These are phyloP conservation scores for Bryum argenteum DNA, from an alignment of 225 moss, liverwort and hornwort species.

Conservation along the genomic window DNA sequence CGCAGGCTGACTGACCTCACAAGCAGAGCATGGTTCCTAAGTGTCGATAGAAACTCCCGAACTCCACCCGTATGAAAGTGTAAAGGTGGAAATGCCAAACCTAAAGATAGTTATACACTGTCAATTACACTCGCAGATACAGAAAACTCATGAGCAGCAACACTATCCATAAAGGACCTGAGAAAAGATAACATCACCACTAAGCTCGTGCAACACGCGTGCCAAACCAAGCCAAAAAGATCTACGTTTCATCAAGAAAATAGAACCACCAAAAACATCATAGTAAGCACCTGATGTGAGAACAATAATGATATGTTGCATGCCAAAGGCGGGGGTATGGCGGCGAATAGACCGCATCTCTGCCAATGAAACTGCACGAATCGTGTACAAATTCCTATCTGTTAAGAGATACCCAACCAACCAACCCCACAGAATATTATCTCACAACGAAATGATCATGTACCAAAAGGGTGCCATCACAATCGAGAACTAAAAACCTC, in stretches of 20 bases:
- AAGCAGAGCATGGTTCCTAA: conserved; percentile 76
- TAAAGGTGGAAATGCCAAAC: conserved; percentile 84
- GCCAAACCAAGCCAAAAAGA: neutral
- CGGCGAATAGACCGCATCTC: conserved; percentile 99
- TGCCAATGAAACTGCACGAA: conserved; percentile 93
- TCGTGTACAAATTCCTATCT: conserved; percentile 99
- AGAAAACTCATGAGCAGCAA: conserved; percentile 2
- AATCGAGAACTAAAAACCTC: conserved; percentile 18
- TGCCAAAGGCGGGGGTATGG: conserved; percentile 86
- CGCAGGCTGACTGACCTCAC: conserved; percentile 59
- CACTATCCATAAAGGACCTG: conserved; percentile 5
- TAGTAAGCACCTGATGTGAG: conserved; percentile 65
- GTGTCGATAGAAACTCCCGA: conserved; percentile 82
- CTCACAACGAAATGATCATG: conserved; percentile 32
- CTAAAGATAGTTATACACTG: conserved; percentile 47
- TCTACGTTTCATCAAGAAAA: conserved; percentile 3
- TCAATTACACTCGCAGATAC: conserved; percentile 8
- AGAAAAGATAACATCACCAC: conserved; percentile 17
- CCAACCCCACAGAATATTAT: conserved; percentile 43
- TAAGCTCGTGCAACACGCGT: neutral
- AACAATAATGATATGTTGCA: conserved; percentile 96
- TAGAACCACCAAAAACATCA: conserved; percentile 10
- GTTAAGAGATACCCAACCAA: conserved; percentile 60
- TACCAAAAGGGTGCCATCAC: conserved; percentile 20
- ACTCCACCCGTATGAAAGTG: conserved; percentile 94